Conservation (phyloP, 2,329 filamentous ascomycete genomes). For the Diaporthe ilicicola region DNA sequence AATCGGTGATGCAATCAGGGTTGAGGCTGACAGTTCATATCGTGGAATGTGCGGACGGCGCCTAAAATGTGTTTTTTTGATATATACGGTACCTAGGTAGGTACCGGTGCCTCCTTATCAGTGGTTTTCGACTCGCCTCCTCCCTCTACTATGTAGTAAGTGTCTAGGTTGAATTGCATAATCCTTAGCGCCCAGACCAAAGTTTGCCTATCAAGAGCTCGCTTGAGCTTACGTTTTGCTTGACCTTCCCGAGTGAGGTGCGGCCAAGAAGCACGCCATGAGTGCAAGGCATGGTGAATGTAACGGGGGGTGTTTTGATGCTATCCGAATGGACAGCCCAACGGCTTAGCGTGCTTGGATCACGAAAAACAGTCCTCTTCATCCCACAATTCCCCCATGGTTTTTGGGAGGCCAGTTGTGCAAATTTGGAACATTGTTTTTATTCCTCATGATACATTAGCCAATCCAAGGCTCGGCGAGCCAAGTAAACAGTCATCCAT, state of each 20-base stretch:
- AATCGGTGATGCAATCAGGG: not conserved
- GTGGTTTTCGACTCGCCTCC: not conserved
- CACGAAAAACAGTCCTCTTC: not conserved
- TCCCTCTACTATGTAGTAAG: not conserved
- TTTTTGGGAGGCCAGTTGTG: not conserved
- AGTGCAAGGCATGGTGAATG: slow-evolving; percentile 13
- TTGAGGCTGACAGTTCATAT: not conserved
- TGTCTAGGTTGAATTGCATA: slow-evolving; percentile 15
- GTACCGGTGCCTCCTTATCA: slow-evolving; percentile 1
- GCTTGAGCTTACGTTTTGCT: not conserved
- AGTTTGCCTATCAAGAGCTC: slow-evolving; percentile 7
- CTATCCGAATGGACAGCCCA: not conserved
- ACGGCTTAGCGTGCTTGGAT: not conserved
- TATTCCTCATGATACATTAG: not conserved
- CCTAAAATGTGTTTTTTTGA: not conserved
- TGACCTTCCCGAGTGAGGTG: slow-evolving; percentile 17
- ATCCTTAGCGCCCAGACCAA: slow-evolving; percentile 16
- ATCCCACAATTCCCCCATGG: not conserved
- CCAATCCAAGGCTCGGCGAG: not conserved
- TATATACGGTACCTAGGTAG: no score
- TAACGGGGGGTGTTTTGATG: not conserved
- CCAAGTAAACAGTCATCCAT: not conserved
- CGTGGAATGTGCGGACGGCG: not conserved
- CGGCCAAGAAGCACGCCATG: slow-evolving; percentile 23
- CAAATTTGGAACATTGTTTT: not conserved